Percentiles rank a stretch among this genome's conserved stretches.
Evolutionary conservation across 768 basidiomycete species (phyloP).

Genomic region (Panellus pusillus): DNA sequence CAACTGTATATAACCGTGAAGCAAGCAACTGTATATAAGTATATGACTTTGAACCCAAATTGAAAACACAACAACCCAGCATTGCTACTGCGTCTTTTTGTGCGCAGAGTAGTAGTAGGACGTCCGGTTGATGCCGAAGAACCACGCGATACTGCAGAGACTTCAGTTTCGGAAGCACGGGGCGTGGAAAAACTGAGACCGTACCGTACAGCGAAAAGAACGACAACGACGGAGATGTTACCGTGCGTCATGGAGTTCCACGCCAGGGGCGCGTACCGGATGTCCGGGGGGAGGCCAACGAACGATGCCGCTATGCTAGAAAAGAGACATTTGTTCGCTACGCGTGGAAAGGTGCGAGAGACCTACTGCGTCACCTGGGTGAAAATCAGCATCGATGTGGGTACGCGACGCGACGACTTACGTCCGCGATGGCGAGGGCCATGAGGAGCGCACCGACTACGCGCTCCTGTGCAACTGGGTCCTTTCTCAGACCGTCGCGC

Average conservation of each 20-base stretch:
- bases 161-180: background rate
- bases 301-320: conserved; percentile 58
- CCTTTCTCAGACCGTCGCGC: conserved; percentile 54
- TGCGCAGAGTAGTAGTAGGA: conserved; percentile 36
- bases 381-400: background rate
- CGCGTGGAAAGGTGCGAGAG: background rate
- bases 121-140: conserved; percentile 49
- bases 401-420: conserved; percentile 33
- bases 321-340: conserved; percentile 14
- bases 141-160: conserved; percentile 54
- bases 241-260: conserved; percentile 82
- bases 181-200: conserved; percentile 8
- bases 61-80: background rate
- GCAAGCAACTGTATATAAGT: background rate
- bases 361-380: conserved; percentile 63
- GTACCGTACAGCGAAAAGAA: conserved; percentile 60
- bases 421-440: conserved; percentile 70
- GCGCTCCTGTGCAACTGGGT: conserved; percentile 65
- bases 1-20: background rate
- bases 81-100: conserved; percentile 12
- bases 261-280: conserved; percentile 45
- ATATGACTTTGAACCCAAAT: conserved; percentile 9
- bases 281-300: conserved; percentile 54
- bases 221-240: conserved; percentile 64
- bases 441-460: conserved; percentile 63